Base-by-base conservation (phyloP, 2,329 filamentous ascomycete species). In the Periconia digitata region DNA sequence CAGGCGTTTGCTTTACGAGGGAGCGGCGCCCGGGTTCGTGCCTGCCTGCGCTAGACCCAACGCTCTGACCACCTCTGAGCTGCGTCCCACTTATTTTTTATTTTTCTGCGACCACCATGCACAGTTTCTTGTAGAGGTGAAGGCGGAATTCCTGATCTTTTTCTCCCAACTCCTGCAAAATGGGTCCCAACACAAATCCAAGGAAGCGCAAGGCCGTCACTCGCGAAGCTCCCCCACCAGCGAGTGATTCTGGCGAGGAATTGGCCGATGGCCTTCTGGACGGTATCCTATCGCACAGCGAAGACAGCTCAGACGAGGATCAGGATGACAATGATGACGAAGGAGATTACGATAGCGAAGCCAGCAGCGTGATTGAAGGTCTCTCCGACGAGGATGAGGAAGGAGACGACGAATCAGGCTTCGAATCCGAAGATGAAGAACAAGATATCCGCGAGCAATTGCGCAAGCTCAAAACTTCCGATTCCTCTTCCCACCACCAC, bases 131-230 rank as follows among this genome's bases (percentile, higher is more conserved):
- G 27, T 32, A 32, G 5, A 39, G 15, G 37, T 39, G 6, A 22
- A 39, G n/a, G 18, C 22, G 13, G 5, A 21, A 39, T 21, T 39
- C 22, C 18, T 6, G 15, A 13, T 8, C 15, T 39, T 20, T 20
- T 21, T 10, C 37, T 5, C 37, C 15, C 8, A 16, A 39, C 18
- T 8, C n/a, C 22, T 32, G 8, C 16, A 38, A 40, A 46, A 70
- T 71, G 67, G 62, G 67, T 43, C 53, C 77, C 72, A 78, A 32
- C 10, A 6, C 8, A 15, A 32, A 77, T 74, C 77, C 79, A 71
- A 69, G 74, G 57, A 77, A 77, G 65, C 67, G 74, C 29, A 76
- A 77, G 60, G 73, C 68, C 7, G 69, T 71, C 22, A 60, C 62
- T n/a, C 63, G 69, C 59, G 64, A 69, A 58, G 48, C 65, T 59